Evolutionary conservation across 2,329 filamentous ascomycete genomes (phyloP), one percentile per base, ranked within the genome.

Genomic region (Scopulariopsis brevicaulis): DNA sequence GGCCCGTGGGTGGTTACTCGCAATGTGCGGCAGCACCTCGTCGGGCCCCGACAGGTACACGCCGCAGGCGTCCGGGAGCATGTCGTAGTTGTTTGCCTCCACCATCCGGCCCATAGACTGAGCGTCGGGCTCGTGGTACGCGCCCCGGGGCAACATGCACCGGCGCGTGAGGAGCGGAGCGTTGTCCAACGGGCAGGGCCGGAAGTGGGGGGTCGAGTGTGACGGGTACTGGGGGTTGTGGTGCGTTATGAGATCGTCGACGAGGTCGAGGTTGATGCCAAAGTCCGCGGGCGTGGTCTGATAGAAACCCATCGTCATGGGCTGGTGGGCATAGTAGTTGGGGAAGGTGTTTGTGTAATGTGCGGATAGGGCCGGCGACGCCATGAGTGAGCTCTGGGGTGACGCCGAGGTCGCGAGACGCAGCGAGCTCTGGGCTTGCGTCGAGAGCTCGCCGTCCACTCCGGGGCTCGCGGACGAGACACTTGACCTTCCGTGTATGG

Each of bases 401-500:
- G 52, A 48, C 15, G 56, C 20, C 28, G 37, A 50, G 22, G 52
- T 24, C 35, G 56, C 20, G 22, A 54, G 51, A 25, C 24, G 52
- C 14, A 58, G 25, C 1, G 52, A 54, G n/a, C 37, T 48, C n/a
- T 54, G 51, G 25, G 56, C 32, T 24, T 59, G 58, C n/a, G 54
- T 32, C 12, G 53, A 52, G 24, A 60, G 55, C 12, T 59, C 60
- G 34, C 59, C 60, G 50, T 57, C 55, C n/a, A 53, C 46, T 6
- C 35, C 40, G 25, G 22, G 37, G 6, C 32, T 34, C n/a, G 48
- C 12, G 35, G 28, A 28, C 25, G 43, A 22, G 22, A 54, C 52
- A 22, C 56, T 51, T 12, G 35, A 34, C 24, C 66, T 66, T n/a
- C 40, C 40, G 18, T 46, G 40, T 54, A 70, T 69, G 11, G 68